phyloP scores from a whole-genome alignment of 164 flowering plant species.

The Umbilicus rupestris region DNA sequence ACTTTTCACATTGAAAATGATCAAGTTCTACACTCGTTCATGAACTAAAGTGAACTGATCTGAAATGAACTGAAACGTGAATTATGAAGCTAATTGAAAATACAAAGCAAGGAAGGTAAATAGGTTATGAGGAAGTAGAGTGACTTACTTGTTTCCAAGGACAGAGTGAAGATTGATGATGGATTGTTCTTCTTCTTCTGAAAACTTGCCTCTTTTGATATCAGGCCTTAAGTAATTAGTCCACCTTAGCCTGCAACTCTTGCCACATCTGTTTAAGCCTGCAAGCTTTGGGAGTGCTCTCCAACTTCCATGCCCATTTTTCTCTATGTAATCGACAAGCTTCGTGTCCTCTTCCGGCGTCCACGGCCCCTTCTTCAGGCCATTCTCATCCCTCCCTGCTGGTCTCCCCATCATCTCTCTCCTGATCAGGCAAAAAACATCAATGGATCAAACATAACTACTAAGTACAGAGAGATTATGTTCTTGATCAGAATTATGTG shows the following conservation, averaged over 20 bases:
- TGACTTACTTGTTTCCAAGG: constrained; percentile 62
- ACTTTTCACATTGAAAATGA: neutral
- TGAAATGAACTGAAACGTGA: too few species aligned
- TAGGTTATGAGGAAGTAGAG: too few species aligned
- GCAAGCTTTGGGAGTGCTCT: constrained; percentile 49
- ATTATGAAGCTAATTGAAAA: too few species aligned
- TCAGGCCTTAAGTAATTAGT: constrained; percentile 69
- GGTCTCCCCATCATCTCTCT: constrained; percentile 39
- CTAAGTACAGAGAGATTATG: neutral
- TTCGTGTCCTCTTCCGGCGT: constrained; percentile 36
- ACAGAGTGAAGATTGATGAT: constrained; percentile 53
- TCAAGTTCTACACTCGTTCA: too few species aligned
- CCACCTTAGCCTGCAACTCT: constrained; percentile 74
- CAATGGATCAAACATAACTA: neutral
- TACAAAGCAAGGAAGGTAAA: too few species aligned
- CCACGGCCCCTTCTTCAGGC: constrained; percentile 50
- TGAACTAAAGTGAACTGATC: too few species aligned
- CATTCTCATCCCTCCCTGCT: constrained; percentile 43
- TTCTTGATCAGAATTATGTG: neutral
- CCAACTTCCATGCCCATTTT: constrained; percentile 52
- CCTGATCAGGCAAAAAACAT: too few species aligned
- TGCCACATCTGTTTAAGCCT: constrained; percentile 66
- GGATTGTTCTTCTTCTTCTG: constrained; percentile 59
- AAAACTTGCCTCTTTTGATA: constrained; percentile 58
- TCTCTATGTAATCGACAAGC: constrained; percentile 30